Evolutionary conservation across 768 basidiomycete species (phyloP).

Genomic region (Tulasnella sp.): DNA sequence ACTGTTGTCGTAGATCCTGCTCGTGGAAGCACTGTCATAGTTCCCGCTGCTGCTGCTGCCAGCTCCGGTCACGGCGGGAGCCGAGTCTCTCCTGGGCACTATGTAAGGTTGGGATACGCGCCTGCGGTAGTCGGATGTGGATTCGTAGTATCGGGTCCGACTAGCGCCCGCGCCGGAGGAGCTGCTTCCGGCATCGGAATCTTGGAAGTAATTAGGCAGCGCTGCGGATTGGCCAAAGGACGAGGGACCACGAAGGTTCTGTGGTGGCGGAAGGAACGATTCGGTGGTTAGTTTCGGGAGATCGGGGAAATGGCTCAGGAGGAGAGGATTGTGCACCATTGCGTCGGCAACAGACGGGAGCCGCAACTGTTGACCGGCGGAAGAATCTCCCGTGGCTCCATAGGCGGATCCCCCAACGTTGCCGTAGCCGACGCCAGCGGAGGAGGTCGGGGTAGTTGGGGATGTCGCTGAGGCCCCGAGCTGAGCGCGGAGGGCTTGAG

Average conservation of each 20-base stretch:
- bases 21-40: constrained; percentile 13
- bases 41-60: not conserved
- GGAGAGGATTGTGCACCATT: constrained; percentile 24
- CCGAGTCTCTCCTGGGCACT: not conserved
- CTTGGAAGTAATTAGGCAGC: constrained; percentile 8
- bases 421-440: constrained; percentile 7
- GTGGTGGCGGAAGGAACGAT: constrained; percentile 18
- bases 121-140: constrained; percentile 25
- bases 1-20: constrained; percentile 18
- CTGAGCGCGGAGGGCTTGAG: constrained; percentile 29
- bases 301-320: constrained; percentile 17
- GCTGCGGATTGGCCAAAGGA: constrained; percentile 4
- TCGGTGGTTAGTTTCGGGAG: constrained; percentile 15
- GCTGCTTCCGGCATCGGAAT: constrained; percentile 3
- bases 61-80: not conserved
- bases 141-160: constrained; percentile 27
- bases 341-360: constrained; percentile 24
- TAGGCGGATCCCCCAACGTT: constrained; percentile 9
- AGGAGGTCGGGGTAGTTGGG: constrained; percentile 1
- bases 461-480: constrained; percentile 13
- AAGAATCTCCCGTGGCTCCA: constrained; percentile 22
- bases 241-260: constrained; percentile 16
- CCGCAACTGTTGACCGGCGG: constrained; percentile 13
- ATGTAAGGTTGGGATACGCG: constrained; percentile 21
- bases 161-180: not conserved